Evolutionary conservation across 192 early-diverging fungal genomes (phyloP).

Genomic region (Gaertneriomyces sp.): DNA sequence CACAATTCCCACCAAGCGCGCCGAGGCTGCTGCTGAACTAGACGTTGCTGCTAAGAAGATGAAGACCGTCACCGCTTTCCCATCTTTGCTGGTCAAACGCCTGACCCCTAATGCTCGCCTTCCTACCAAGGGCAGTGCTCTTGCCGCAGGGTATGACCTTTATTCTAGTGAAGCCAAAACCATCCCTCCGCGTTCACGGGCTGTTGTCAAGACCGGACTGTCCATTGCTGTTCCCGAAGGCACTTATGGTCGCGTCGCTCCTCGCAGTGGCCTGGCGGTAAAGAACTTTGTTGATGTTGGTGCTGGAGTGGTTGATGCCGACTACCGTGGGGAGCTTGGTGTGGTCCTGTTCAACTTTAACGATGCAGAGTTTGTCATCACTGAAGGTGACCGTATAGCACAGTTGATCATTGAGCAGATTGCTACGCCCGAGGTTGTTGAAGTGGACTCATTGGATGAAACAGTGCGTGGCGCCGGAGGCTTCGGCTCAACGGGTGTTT

Average conservation of each 20-base stretch:
- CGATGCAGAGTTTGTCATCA: constrained; percentile 65
- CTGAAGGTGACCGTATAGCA: constrained; percentile 89
- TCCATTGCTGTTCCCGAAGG: constrained; percentile 79
- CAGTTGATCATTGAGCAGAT: constrained; percentile 92
- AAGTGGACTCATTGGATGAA: constrained; percentile 59
- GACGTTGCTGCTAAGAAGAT: too few species aligned
- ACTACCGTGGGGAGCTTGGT: constrained; percentile 84
- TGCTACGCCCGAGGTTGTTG: constrained; percentile 70
- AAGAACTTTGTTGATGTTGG: constrained; percentile 86
- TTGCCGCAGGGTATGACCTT: constrained; percentile 93
- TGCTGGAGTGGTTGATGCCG: constrained; percentile 88
- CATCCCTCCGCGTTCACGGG: constrained; percentile 75
- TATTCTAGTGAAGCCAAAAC: constrained; percentile 42
- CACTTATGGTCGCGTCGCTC: constrained; percentile 93
- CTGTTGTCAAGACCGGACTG: constrained; percentile 82
- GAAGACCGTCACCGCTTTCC: not conserved
- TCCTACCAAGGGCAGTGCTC: constrained; percentile 73
- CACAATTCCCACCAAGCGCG: too few species aligned
- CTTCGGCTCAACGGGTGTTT: constrained; percentile 54
- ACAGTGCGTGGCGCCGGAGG: constrained; percentile 51
- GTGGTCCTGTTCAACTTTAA: constrained; percentile 89
- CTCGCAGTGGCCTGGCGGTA: constrained; percentile 84
- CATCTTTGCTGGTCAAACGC: constrained; percentile 65
- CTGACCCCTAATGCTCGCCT: constrained; percentile 69
- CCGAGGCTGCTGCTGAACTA: too few species aligned